Conservation (phyloP, 192 early-diverging fungal species). For the Coemansia reversa region DNA sequence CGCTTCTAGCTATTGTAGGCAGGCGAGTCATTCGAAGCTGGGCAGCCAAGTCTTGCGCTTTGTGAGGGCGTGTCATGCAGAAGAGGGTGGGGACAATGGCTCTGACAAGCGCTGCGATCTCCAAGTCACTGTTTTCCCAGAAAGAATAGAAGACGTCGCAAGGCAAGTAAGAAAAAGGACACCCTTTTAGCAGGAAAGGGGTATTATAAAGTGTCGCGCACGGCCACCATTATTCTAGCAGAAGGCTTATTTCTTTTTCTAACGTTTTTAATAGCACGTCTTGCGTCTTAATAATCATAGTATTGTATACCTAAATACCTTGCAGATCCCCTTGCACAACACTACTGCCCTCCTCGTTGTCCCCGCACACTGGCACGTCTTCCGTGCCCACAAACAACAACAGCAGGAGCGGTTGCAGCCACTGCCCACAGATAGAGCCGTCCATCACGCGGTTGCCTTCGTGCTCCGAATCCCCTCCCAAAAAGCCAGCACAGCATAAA, state of each 20-base stretch:
- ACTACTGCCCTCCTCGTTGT: not conserved
- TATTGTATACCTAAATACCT: no score
- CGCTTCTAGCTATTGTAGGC: no score
- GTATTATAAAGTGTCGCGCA: not conserved
- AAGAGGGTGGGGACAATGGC: not conserved
- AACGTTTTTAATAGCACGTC: no score
- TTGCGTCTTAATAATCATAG: no score
- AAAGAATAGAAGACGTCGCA: not conserved
- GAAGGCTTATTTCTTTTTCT: no score
- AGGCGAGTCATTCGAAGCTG: no score
- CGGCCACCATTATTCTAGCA: no score
- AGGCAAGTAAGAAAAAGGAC: not conserved
- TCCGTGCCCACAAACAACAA: conserved; percentile 3
- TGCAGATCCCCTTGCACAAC: not conserved
- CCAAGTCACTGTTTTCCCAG: conserved; percentile 7
- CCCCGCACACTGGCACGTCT: not conserved
- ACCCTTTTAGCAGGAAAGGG: not conserved
- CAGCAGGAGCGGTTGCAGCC: not conserved
- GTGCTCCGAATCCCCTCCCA: not conserved
- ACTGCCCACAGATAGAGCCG: not conserved
- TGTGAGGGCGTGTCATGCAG: not conserved
- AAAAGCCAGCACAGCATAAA: not conserved
- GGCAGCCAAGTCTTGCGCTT: conserved; percentile 5
- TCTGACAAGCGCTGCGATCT: no score
- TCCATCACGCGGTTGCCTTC: not conserved